Percentiles rank a stretch among this genome's conserved stretches.
These are phyloP conservation scores for Sanghuangporus weigelae DNA, from an alignment of 1,284 basidiomycete species.

Conservation along the genomic window DNA sequence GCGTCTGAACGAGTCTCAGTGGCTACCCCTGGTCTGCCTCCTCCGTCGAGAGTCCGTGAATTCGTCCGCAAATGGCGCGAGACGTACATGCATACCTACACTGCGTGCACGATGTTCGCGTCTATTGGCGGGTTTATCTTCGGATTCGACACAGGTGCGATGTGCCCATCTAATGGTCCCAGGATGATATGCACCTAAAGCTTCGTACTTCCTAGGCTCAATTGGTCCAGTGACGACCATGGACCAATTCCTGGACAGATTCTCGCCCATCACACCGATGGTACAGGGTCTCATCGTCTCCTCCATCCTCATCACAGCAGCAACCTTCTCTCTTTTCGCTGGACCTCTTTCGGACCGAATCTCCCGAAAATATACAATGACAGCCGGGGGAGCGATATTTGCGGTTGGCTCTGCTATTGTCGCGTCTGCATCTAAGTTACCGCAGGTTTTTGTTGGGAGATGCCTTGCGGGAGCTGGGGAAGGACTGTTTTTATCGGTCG, in stretches of 20 bases:
- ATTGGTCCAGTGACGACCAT: conserved; percentile 44
- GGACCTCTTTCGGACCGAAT: conserved; percentile 44
- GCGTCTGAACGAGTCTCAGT: not conserved
- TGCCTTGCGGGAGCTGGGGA: conserved; percentile 44
- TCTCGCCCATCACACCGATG: conserved; percentile 31
- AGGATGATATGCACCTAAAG: not conserved
- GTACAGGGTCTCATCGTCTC: conserved; percentile 40
- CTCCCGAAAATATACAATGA: conserved; percentile 42
- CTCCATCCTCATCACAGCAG: conserved; percentile 43
- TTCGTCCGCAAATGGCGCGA: not conserved
- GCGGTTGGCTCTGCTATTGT: conserved; percentile 34
- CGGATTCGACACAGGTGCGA: conserved; percentile 34
- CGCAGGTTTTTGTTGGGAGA: conserved; percentile 40
- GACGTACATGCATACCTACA: conserved; percentile 7
- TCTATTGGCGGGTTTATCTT: conserved; percentile 34
- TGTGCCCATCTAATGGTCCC: not conserved
- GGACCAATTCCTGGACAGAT: conserved; percentile 35
- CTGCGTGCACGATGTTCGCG: conserved; percentile 28
- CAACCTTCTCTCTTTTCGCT: conserved; percentile 37
- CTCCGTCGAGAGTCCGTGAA: not conserved
- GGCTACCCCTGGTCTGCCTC: not conserved
- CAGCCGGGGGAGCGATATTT: conserved; percentile 37
- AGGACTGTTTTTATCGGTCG: conserved; percentile 42
- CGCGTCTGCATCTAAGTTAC: conserved; percentile 28
- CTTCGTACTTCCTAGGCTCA: conserved; percentile 27